These are phyloP conservation scores for Teratosphaeria pseudoeucalypti DNA, from an alignment of 2,329 filamentous ascomycete genomes.

Conservation along the genomic window DNA sequence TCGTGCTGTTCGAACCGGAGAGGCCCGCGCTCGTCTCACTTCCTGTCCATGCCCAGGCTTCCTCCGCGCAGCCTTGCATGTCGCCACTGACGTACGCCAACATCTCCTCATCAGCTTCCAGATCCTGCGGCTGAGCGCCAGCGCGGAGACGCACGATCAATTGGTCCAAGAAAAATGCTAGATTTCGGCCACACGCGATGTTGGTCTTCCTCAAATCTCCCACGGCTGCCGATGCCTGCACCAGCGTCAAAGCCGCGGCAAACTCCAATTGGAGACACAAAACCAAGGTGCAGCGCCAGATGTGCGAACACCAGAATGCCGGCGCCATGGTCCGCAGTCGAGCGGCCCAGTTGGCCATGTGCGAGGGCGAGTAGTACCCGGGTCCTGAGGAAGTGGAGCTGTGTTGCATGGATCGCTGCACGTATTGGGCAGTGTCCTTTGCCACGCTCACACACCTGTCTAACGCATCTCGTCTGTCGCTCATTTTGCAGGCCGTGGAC, in stretches of 20 bases:
- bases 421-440: conserved; percentile 66
- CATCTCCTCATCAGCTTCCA: conserved; percentile 72
- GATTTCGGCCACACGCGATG: conserved; percentile 65
- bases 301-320: conserved; percentile 66
- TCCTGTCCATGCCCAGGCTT: conserved; percentile 69
- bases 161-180: conserved; percentile 67
- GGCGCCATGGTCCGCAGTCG: conserved; percentile 58
- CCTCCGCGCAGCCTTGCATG: conserved; percentile 66
- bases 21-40: conserved; percentile 32
- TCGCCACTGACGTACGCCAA: conserved; percentile 79
- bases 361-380: conserved; percentile 20
- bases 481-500: conserved; percentile 55
- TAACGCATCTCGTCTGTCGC: conserved; percentile 60
- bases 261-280: conserved; percentile 66
- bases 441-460: conserved; percentile 66
- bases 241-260: conserved; percentile 60
- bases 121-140: conserved; percentile 27
- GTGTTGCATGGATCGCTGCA: conserved; percentile 54
- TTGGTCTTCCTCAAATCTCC: conserved; percentile 63
- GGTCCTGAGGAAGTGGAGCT: conserved; percentile 9
- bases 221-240: conserved; percentile 61
- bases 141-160: conserved; percentile 48
- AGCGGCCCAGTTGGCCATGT: conserved; percentile 39
- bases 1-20: not conserved
- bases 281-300: conserved; percentile 79